Base-by-base conservation (phyloP, 768 basidiomycete genomes). In the Clavulina sp. region DNA sequence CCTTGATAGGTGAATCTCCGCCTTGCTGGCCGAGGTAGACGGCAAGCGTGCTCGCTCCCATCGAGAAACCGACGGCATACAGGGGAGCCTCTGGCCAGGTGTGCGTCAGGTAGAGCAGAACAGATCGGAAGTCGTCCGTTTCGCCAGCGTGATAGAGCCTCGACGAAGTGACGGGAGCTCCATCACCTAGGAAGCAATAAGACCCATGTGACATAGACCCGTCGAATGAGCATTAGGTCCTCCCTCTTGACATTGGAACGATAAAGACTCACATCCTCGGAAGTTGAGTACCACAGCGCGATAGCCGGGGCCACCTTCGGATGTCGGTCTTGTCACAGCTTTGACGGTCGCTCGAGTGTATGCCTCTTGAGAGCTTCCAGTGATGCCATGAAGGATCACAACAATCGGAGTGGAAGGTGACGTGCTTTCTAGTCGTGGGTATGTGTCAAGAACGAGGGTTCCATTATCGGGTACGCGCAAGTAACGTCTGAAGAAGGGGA, bases 271-370 rank as follows among this genome's bases (percentile, higher is more conserved):
- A 46, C 89, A 92, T 61, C 89, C 89, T 59, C 92, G 77, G 66
- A 84, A 92, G 66, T 93, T 93, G 62, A 92, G 74, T 5, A 96
- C 88, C 7, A 84, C 81, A 4, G 77, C 92, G 52, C 95, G 74
- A 64, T 84, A 93, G 16, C 91, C 89, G 49, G 93, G 68, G 2
- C 92, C 92, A 21, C 85, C 87, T 59, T 82, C 70, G 36, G 74
- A 72, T 4, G 78, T 72, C 26, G 84, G 73, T 29, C 71, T 70
- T 61, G 81, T 81, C 13, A 80, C 81, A 53, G 76, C 80, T 47
- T 75, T 74, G 3, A 97, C 68, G 43, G 95, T 73, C 28, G 84
- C 79, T 56, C 88, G 73, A 41, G 95, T 84, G 60, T 95, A 97
- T 19, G 80, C 72, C 70, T 93, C 36, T 21, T 38, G 36, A 38